phyloP scores from a whole-genome alignment of 2,329 filamentous ascomycete species.

The Ophiostoma himal-ulmi region DNA sequence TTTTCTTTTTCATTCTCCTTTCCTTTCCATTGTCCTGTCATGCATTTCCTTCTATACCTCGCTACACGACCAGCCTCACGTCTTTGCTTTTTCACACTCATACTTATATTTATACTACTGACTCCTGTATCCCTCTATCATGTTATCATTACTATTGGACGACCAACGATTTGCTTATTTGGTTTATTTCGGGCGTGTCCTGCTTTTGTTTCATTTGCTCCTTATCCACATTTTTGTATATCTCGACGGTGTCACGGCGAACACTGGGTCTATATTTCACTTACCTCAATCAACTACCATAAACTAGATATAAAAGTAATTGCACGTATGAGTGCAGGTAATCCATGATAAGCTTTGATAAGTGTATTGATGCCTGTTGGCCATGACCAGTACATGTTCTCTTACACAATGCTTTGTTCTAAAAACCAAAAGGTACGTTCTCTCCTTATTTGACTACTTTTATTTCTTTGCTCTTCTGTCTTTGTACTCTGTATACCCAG shows the following conservation, averaged over 20 bases:
- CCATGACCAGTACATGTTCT: too few relatives aligned
- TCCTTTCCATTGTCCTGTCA: not conserved
- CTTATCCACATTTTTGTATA: not conserved
- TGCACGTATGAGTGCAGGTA: not conserved
- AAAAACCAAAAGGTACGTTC: too few relatives aligned
- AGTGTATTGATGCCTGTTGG: too few relatives aligned
- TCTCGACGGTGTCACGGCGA: not conserved
- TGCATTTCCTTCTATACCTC: constrained; percentile 9
- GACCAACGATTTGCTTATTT: not conserved
- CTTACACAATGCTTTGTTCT: too few relatives aligned
- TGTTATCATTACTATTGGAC: not conserved
- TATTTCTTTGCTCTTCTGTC: too few relatives aligned
- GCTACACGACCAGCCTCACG: constrained; percentile 1
- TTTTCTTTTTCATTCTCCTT: too few relatives aligned
- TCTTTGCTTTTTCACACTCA: not conserved
- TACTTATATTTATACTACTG: not conserved
- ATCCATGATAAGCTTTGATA: too few relatives aligned
- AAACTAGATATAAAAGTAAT: not conserved
- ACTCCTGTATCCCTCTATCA: not conserved
- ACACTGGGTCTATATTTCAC: not conserved
- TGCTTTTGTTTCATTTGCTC: not conserved
- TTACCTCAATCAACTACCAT: not conserved
- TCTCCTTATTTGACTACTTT: too few relatives aligned
- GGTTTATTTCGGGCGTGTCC: not conserved
- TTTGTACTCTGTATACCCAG: too few relatives aligned